Percentiles rank a stretch among this genome's conserved stretches.
Evolutionary conservation across 768 basidiomycete genomes (phyloP).

Genomic region (Botryobasidium botryosum): DNA sequence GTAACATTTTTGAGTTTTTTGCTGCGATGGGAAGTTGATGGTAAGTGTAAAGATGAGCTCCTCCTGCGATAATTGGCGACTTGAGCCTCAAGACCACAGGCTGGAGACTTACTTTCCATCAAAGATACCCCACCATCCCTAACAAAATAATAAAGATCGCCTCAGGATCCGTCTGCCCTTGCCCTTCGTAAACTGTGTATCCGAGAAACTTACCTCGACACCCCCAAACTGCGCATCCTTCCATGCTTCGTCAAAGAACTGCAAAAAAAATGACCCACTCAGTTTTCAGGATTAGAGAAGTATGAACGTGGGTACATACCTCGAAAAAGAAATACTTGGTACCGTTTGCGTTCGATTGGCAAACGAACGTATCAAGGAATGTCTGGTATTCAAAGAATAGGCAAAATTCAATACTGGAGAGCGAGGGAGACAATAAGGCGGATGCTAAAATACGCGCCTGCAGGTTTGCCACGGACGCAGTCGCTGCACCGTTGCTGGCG

Average conservation of each 20-base stretch:
- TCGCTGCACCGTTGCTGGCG: slow-evolving; percentile 53
- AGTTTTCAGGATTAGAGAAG: no score
- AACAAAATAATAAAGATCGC: no score
- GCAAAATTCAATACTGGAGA: slow-evolving; percentile 42
- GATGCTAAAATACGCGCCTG: no score
- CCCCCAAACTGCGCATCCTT: slow-evolving; percentile 63
- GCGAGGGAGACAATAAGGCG: no score
- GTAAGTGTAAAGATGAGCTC: no score
- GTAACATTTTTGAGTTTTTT: slow-evolving; percentile 1
- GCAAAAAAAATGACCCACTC: no score
- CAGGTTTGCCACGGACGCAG: no score
- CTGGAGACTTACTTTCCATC: background rate
- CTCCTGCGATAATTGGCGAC: background rate
- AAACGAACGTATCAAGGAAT: slow-evolving; percentile 78
- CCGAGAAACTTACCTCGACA: no score
- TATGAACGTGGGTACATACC: no score
- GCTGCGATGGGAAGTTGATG: background rate
- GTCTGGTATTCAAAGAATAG: slow-evolving; percentile 33
- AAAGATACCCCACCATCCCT: slow-evolving; percentile 4
- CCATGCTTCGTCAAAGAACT: slow-evolving; percentile 68
- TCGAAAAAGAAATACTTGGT: slow-evolving; percentile 85
- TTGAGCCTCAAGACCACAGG: background rate
- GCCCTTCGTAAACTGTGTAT: no score
- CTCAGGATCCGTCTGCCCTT: no score
- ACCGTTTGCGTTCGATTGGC: slow-evolving; percentile 63